Base-by-base conservation (phyloP, 495 filamentous ascomycete genomes). In the Penicillium mononematosum region DNA sequence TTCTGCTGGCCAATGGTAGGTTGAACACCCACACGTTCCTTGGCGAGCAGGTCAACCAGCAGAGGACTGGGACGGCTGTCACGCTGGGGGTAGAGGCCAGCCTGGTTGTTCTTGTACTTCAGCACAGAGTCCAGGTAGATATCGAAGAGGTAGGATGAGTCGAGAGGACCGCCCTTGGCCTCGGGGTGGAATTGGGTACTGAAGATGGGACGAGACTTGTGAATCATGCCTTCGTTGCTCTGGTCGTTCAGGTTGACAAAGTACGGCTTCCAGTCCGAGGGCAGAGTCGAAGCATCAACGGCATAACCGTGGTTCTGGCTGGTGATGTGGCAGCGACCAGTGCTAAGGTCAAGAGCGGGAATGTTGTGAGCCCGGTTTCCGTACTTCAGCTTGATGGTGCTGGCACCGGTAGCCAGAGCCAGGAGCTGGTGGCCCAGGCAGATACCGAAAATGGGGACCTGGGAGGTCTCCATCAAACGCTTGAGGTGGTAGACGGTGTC, bases 311-410 rank as follows among this genome's bases (percentile, higher is more conserved):
- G 94, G 77, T 99, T 98, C 80, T 98, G 94, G 66, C 83, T 88
- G 45, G 94, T 98, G 76, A 98, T 98, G 78, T 98, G 94, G 85
- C 93, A 98, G 71, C 91, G 88, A 24, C 95, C 95, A 29, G 93
- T 96, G 51, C 90, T 95, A 69, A 95, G 79, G 66, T 98, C 95
- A 43, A 98, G 79, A 50, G 91, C 90, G 16, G 94, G 94, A 62
- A 99, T 98, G 77, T 99, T 99, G 81, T 99, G 91, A 36, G 91
- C 92, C 61, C 92, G 87, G 84, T 97, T 97, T 69, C 92, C 92
- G 72, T 97, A 97, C 80, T 95, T 96, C 66, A 97, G 81, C 83
- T 97, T 97, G 72, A 95, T 81, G 43, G 92, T 97, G 59, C 82
- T 80, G 53, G 88, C 92, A 63, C 92, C 92, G 53, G 87, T 79